Base-by-base conservation (phyloP, 345 rosid species). In the Brassica incana region DNA sequence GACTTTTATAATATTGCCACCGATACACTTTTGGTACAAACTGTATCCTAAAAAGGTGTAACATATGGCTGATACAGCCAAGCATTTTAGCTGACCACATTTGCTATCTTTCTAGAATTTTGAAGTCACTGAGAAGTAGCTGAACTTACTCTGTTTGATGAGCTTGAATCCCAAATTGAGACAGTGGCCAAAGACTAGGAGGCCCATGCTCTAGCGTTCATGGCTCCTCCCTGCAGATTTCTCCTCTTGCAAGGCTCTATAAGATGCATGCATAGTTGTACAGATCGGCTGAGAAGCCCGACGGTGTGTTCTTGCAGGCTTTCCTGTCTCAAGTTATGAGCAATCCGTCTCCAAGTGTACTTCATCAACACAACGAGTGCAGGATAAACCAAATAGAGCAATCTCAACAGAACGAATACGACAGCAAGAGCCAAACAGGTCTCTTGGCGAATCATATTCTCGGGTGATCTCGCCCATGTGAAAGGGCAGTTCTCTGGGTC, bases 391-490 rank as follows among this genome's bases (percentile, higher is more conserved):
- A 88, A 59, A 85, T 88, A 85, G 4, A 91, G 65, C 78, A 89
- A 71, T 78, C 96, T 86, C 77, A 87, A 11, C 35, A 93, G 79
- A 71, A 95, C 97, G 67, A 95, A 95, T 8, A 84, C 66, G 8
- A 87, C 80, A 8, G 99, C 98, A 77, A 95, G 82, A 40, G 94
- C 85, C 60, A 95, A 81, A 77, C 85, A 95, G 0, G 98, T 95
- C 81, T 93, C 98, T 75, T 93, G 94, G 5, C 82, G 85, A 61
- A 95, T 87, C 84, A 91, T 70, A 70, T 93, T 91, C 88, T 90
- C 97, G 1, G 99, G 99, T 54, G 99, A 92, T 85, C 89, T 93
- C 72, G 94, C 97, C 99, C 99, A 95, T 63, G 93, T 85, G 84
- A 91, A 95, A 0, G 97, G 99, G 75, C 98, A 95, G 84, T 83